Base-by-base conservation (phyloP, 2,329 filamentous ascomycete genomes). In the Whalleya microplaca region DNA sequence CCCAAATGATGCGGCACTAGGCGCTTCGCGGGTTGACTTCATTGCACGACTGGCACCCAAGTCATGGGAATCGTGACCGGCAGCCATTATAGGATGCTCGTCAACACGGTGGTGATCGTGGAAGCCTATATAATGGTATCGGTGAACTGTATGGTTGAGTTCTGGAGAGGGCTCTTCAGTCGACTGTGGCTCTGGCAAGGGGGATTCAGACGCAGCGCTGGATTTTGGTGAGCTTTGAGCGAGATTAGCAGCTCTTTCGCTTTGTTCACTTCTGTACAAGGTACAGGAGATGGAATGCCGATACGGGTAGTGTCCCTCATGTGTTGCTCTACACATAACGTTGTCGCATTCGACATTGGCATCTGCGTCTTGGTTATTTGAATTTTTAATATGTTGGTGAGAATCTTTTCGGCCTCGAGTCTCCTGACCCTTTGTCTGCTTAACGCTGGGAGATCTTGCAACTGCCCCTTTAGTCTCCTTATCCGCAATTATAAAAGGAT, bases 231-330 rank as follows among this genome's bases (percentile, higher is more conserved):
- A 40, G n/a, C 41, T 21, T 46, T 48, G 37, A 8, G 45, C n/a
- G 16, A 40, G 51, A 14, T 43, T 51, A 18, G 46, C 41, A 3
- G 29, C 27, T 16, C 42, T 56, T 9, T 58, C 59, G n/a, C 46
- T 59, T 41, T 64, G 58, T 18, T 65, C 58, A 44, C 58, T 66
- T 42, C 60, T 55, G 29, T 64, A 47, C 41, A 63, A 61, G 20
- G 66, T 58, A 50, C 71, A 76, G 16, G 66, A 68, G 48, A 73
- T 68, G 49, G 68, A 72, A 58, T 76, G 74, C 3, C 70, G 67
- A 53, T 66, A 60, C 19, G 68, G 63, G 46, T 66, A 62, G 52
- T 71, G 66, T 1, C 67, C 67, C 12, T 62, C 59, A 56, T 68
- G 68, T n/a, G 67, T 69, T 50, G 65, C 64, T 55, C 65, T 65